phyloP scores from a whole-genome alignment of 1,284 basidiomycete genomes.

The Microbotryomycetes sp. region DNA sequence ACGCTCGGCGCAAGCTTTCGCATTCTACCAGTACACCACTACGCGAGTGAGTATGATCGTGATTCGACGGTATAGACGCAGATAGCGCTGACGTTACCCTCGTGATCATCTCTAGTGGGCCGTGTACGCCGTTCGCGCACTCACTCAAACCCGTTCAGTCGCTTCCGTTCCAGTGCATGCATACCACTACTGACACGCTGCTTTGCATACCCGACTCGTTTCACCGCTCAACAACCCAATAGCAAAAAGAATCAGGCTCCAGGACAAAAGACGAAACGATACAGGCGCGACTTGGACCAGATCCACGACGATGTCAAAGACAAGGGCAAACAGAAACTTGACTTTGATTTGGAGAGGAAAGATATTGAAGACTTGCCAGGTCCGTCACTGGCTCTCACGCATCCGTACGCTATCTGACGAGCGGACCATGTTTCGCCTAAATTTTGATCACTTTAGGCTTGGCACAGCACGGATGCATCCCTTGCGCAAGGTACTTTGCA shows the following conservation, averaged over 20 bases:
- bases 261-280: slow-evolving; percentile 20
- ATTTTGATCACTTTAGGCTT: slow-evolving; percentile 7
- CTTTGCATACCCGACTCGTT: not conserved
- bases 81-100: no score
- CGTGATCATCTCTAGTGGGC: slow-evolving; percentile 20
- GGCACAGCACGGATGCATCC: slow-evolving; percentile 23
- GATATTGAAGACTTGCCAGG: slow-evolving; percentile 28
- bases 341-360: slow-evolving; percentile 23
- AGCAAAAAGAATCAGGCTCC: slow-evolving; percentile 32
- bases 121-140: slow-evolving; percentile 23
- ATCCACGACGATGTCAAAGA: slow-evolving; percentile 30
- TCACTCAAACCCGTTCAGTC: slow-evolving; percentile 25
- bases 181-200: not conserved
- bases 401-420: not conserved
- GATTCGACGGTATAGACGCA: no score
- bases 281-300: slow-evolving; percentile 26
- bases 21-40: no score
- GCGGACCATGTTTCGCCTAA: not conserved
- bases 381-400: not conserved
- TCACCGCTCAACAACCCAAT: not conserved
- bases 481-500: slow-evolving; percentile 30
- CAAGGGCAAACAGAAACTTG: slow-evolving; percentile 17
- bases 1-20: no score
- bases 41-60: no score
- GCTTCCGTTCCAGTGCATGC: not conserved